Evolutionary conservation across 176 grass and related monocot species (phyloP), one percentile per base, ranked within the genome.

Genomic region (Rhynchospora breviuscula): DNA sequence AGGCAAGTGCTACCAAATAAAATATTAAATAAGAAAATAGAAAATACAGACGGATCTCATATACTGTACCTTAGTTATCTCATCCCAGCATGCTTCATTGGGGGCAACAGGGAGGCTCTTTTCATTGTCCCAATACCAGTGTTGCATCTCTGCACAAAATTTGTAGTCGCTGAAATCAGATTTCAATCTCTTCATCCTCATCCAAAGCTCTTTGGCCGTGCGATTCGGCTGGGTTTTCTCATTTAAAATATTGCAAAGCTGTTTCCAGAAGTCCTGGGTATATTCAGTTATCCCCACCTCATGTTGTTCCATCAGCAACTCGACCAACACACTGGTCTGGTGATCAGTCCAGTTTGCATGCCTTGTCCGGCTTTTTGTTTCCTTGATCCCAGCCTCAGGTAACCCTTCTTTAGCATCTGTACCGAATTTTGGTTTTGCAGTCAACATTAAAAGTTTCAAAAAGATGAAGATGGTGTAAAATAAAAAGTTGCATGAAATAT

Each of bases 51-150:
- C 53, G 22, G 14, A 26, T 17, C 47, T 54, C 3, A 76, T 15
- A 22, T 29, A 31, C 48, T 54, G 11, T 54, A 76, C 48, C 72
- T 76, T 76, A 76, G 23, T 76, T 76, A 76, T 14, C 11, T 26
- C 49, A 17, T 53, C 72, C 72, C 72, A 76, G 13, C 49, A 29
- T 76, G 72, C 11, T 23, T 76, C 72, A 9, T 31, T 76, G 72
- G 72, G 72, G 49, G 48, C 48, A 31, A 76, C 22, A 54, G 72
- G 72, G 48, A 76, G 72, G 72, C 72, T 22, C 22, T 76, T 52
- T 76, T 76, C 72, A 76, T 54, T 76, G 72, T 76, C 72, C 72
- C 72, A 76, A 26, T 52, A 54, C 72, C 72, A 76, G 22, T 22
- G 48, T 21, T 11, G 29, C 11, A 2, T 54, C 48, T 76, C 72